phyloP scores from a whole-genome alignment of 371 early-diverging fungal species.

The Coemansia sp. region DNA sequence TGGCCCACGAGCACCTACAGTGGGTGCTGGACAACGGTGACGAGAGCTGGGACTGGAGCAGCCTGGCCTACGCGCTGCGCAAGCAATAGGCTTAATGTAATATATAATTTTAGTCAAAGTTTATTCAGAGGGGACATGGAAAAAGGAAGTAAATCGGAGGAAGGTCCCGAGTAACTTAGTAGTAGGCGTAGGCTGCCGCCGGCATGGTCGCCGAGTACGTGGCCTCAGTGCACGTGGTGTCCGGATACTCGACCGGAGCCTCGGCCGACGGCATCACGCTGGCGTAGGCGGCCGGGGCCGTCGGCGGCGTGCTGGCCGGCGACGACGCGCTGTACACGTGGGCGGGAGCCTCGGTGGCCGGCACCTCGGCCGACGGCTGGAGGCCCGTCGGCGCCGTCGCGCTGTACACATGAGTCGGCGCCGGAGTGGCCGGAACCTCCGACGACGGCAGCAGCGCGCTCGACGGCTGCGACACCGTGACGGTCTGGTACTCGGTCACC shows the following conservation, averaged over 20 bases:
- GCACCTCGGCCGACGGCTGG: not conserved
- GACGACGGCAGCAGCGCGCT: slow-evolving; percentile 13
- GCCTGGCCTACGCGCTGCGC: slow-evolving; percentile 30
- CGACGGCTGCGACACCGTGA: slow-evolving; percentile 25
- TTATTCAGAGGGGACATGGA: not conserved
- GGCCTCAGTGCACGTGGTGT: slow-evolving; percentile 29
- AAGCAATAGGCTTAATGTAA: slow-evolving; percentile 10
- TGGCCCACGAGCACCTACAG: slow-evolving; percentile 31
- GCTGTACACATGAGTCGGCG: slow-evolving; percentile 10
- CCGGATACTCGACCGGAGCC: slow-evolving; percentile 7
- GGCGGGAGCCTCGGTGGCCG: slow-evolving; percentile 2
- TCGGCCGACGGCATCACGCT: not conserved
- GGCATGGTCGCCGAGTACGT: slow-evolving; percentile 12
- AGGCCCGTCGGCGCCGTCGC: slow-evolving; percentile 1
- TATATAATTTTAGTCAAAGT: not conserved
- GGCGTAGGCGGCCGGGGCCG: not conserved
- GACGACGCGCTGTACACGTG: slow-evolving; percentile 7
- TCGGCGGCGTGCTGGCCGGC: slow-evolving; percentile 1
- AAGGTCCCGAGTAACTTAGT: slow-evolving; percentile 8
- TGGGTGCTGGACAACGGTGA: slow-evolving; percentile 41
- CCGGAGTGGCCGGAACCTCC: slow-evolving; percentile 3
- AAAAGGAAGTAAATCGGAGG: not conserved
- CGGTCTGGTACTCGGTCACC: slow-evolving; percentile 27
- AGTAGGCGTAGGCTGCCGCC: slow-evolving; percentile 22
- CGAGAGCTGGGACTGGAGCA: slow-evolving; percentile 34